Evolutionary conservation across 257 asterid species (phyloP), one percentile per base, ranked within the genome.

Genomic region (Ajuga chamaepitys): DNA sequence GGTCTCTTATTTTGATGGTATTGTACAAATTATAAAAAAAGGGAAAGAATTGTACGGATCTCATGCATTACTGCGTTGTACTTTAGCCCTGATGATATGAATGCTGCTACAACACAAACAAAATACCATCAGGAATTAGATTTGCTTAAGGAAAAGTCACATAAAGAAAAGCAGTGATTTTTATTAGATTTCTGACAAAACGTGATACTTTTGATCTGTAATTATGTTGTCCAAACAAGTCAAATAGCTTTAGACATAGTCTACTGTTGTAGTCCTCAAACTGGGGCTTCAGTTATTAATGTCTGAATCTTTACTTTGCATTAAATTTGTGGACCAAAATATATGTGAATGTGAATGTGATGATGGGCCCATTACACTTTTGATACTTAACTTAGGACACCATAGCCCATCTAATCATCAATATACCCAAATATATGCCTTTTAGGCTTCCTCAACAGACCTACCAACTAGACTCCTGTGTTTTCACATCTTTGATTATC

Each of bases 161-260:
- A 56, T 7, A 22, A 68, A 55, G 10, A 13, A 54, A 62, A 13
- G 60, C 66, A 53, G 38, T 14, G 7, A 28, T 37, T 25, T 66
- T 41, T 10, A 11, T 25, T 54, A 26, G 17, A 7, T 32, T 51
- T 48, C 78, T 77, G 81, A 77, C 78, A 68, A 68, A 41, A 63
- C 78, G 72, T 58, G 81, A 72, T 64, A 32, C 78, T 59, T 75
- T 81, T 41, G 51, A 41, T 66, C 45, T 57, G 52, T 41, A 61
- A 76, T 67, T 57, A 68, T 75, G 62, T 58, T 71, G 74, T 70
- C 69, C 76, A 35, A 70, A 34, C 54, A 65, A 79, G 78, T 75
- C 80, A 70, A 58, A 66, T 64, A 63, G 47, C 75, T 55, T 68
- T 62, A 62, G 46, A 58, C 13, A 67, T 41, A 44, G 26, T 41